Percentiles rank a stretch among this genome's conserved stretches.
These are phyloP conservation scores for Penicillium sp. DNA, from an alignment of 2,329 filamentous ascomycete species.

Conservation along the genomic window DNA sequence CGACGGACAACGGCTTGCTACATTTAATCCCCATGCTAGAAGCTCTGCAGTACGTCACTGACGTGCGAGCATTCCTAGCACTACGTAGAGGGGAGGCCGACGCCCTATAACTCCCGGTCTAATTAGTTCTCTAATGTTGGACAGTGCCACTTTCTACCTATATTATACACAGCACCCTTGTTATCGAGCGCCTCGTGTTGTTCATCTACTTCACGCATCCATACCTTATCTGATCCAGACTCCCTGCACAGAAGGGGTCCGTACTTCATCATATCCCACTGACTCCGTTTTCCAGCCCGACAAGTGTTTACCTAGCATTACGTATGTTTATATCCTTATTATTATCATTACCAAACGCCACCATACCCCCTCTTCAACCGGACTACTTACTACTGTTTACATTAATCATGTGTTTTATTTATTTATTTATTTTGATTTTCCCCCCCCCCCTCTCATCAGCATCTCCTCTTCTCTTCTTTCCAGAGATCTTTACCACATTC, in stretches of 20 bases:
- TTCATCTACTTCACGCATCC: conserved; percentile 23
- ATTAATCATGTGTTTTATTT: conserved; percentile 4
- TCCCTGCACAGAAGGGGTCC: conserved; percentile 21
- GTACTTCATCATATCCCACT: neutral
- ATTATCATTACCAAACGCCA: conserved; percentile 2
- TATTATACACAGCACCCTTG: neutral
- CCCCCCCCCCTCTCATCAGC: neutral
- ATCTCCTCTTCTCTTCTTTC: neutral
- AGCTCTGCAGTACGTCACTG: conserved; percentile 93
- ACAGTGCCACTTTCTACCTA: conserved; percentile 3
- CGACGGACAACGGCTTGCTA: conserved; percentile 92
- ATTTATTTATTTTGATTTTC: neutral
- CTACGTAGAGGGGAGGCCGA: conserved; percentile 78
- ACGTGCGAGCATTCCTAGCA: conserved; percentile 88
- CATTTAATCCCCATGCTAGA: conserved; percentile 92
- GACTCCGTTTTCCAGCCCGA: conserved; percentile 12
- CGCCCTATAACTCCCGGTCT: conserved; percentile 26
- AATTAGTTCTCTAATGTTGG: neutral
- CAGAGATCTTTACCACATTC: neutral
- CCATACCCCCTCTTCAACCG: conserved; percentile 21
- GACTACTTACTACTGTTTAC: conserved; percentile 2
- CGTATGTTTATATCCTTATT: neutral
- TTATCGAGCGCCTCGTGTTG: conserved; percentile 15
- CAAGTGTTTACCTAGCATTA: conserved; percentile 12
- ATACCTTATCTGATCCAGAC: neutral